Evolutionary conservation across 2,329 filamentous ascomycete species (phyloP).

Genomic region (Xylariaceae sp.): DNA sequence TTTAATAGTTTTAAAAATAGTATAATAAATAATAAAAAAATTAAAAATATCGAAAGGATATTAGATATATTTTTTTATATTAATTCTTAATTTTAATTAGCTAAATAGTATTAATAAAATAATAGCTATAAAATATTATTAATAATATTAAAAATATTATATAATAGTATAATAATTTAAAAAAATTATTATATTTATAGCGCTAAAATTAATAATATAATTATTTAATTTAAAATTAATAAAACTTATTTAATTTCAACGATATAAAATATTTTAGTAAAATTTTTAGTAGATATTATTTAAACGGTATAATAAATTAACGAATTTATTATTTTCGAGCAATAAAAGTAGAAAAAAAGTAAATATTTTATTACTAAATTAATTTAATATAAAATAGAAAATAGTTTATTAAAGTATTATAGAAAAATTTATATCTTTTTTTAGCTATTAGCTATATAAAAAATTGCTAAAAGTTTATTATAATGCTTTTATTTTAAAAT

Average conservation of each 20-base stretch:
- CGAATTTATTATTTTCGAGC: not conserved
- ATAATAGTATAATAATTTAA: not conserved
- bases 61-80: too few species aligned
- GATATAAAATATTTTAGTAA: not conserved
- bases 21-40: too few species aligned
- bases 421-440: not conserved
- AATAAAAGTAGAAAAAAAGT: not conserved
- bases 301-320: not conserved
- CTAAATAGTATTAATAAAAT: too few species aligned
- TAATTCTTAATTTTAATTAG: too few species aligned
- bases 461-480: not conserved
- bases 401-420: not conserved
- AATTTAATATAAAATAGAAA: not conserved
- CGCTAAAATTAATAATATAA: too few species aligned
- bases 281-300: not conserved
- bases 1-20: not conserved
- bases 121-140: not conserved
- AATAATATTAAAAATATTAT: not conserved
- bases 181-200: not conserved
- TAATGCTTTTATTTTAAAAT: not conserved
- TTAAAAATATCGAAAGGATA: too few species aligned
- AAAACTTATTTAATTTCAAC: too few species aligned
- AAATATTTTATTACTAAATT: not conserved
- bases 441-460: not conserved
- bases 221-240: too few species aligned